These are phyloP conservation scores for Lactifluus echinatus DNA, from an alignment of 768 basidiomycete genomes.

Conservation along the genomic window DNA sequence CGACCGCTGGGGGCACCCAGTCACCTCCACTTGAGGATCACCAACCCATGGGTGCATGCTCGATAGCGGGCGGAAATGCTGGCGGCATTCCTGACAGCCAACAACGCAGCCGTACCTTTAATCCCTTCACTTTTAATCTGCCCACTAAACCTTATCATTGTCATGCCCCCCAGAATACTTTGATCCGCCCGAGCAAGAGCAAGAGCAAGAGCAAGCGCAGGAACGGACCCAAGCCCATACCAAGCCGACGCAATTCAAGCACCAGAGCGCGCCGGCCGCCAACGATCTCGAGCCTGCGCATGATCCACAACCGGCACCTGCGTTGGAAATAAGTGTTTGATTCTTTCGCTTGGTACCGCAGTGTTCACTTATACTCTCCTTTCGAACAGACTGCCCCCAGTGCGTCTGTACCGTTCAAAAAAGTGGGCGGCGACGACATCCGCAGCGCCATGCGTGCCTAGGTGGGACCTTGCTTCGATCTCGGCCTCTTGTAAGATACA, in stretches of 20 bases:
- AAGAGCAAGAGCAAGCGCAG: slow-evolving; percentile 2
- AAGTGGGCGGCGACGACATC: slow-evolving; percentile 1
- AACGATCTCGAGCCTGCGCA: background rate
- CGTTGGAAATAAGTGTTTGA: background rate
- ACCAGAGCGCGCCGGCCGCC: background rate
- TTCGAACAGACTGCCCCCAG: slow-evolving; percentile 9
- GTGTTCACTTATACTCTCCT: background rate
- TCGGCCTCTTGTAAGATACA: background rate
- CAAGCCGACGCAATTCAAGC: background rate
- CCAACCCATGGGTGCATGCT: slow-evolving; percentile 17
- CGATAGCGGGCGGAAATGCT: slow-evolving; percentile 15
- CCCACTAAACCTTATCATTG: background rate
- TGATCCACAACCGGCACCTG: background rate
- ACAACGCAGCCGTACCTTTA: slow-evolving; percentile 17
- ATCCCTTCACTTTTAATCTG: background rate
- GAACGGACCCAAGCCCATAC: background rate
- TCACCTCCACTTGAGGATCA: slow-evolving; percentile 17
- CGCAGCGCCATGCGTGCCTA: background rate
- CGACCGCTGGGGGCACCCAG: slow-evolving; percentile 12
- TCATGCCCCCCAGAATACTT: slow-evolving; percentile 7
- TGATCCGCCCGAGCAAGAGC: slow-evolving; percentile 5
- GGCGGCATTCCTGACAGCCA: slow-evolving; percentile 17
- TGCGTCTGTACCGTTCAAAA: slow-evolving; percentile 5
- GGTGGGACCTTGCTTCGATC: background rate
- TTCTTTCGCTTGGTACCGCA: background rate